phyloP scores from a whole-genome alignment of 257 asterid genomes.

The Thymus mandschuricus region DNA sequence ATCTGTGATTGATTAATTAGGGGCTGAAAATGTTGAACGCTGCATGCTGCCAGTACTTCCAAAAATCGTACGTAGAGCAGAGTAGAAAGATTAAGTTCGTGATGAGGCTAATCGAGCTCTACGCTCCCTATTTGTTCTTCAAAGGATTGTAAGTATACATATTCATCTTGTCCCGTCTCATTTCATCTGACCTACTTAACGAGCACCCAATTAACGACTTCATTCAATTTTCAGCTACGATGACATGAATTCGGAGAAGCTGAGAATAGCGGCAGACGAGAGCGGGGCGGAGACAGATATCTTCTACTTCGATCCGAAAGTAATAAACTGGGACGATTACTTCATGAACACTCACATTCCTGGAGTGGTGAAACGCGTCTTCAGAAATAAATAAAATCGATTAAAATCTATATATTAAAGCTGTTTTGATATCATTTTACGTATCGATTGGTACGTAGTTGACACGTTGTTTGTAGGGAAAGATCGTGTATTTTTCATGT shows the following conservation, averaged over 20 bases:
- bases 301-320: conserved; percentile 55
- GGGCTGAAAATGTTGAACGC: conserved; percentile 36
- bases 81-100: conserved; percentile 38
- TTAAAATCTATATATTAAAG: not conserved
- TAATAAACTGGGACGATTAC: conserved; percentile 56
- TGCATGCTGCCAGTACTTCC: conserved; percentile 44
- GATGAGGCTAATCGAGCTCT: conserved; percentile 46
- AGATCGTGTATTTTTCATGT: no score
- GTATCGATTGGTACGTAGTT: not conserved
- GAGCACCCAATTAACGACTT: no score
- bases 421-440: not conserved
- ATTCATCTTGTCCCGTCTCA: no score
- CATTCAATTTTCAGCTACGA: conserved; percentile 46
- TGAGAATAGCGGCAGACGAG: conserved; percentile 42
- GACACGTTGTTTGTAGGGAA: no score
- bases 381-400: conserved; percentile 29
- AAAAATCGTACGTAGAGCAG: conserved; percentile 21
- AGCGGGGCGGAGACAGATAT: conserved; percentile 40
- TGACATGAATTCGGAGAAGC: conserved; percentile 57
- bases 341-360: conserved; percentile 53
- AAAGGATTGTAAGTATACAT: conserved; percentile 39
- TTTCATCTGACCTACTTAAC: no score
- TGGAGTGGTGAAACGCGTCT: conserved; percentile 44
- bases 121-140: conserved; percentile 51
- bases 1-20: conserved; percentile 17